Conservation (phyloP, 352 stramenopile genomes). For the Phytophthora ohioensis region DNA sequence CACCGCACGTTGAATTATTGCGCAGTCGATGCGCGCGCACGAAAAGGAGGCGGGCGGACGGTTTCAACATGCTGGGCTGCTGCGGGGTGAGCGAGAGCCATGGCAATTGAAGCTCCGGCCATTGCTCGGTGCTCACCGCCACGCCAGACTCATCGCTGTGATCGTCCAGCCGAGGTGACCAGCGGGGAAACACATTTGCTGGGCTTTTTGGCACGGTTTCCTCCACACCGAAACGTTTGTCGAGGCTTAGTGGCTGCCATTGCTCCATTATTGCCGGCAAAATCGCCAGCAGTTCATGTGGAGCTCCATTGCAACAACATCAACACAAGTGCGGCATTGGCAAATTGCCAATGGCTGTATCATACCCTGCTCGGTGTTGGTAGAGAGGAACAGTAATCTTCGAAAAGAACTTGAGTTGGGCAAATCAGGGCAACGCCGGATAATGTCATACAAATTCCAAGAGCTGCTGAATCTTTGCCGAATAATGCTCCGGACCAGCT, state of each 20-base stretch:
- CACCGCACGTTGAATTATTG: constrained; percentile 24
- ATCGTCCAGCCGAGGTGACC: neutral
- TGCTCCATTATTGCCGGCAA: neutral
- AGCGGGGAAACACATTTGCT: no score
- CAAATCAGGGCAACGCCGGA: constrained; percentile 27
- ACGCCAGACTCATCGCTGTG: neutral
- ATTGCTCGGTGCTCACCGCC: constrained; percentile 1
- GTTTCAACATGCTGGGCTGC: constrained; percentile 25
- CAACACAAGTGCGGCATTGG: constrained; percentile 1
- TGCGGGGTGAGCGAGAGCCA: constrained; percentile 18
- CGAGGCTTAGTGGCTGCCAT: neutral
- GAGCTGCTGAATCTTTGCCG: constrained; percentile 21
- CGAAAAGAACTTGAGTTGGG: constrained; percentile 35
- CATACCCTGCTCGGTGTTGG: no score
- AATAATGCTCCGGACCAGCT: constrained; percentile 23
- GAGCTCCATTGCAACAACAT: neutral
- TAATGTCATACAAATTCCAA: constrained; percentile 29
- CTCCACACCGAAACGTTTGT: constrained; percentile 16
- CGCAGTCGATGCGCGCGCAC: neutral
- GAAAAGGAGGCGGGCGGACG: constrained; percentile 13
- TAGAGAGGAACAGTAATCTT: constrained; percentile 19
- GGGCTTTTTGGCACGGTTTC: constrained; percentile 7
- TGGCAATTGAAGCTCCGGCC: constrained; percentile 21
- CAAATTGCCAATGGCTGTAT: constrained; percentile 4
- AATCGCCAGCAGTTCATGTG: neutral